phyloP scores from a whole-genome alignment of 2,329 filamentous ascomycete genomes.

The Fusarium protoensiforme region DNA sequence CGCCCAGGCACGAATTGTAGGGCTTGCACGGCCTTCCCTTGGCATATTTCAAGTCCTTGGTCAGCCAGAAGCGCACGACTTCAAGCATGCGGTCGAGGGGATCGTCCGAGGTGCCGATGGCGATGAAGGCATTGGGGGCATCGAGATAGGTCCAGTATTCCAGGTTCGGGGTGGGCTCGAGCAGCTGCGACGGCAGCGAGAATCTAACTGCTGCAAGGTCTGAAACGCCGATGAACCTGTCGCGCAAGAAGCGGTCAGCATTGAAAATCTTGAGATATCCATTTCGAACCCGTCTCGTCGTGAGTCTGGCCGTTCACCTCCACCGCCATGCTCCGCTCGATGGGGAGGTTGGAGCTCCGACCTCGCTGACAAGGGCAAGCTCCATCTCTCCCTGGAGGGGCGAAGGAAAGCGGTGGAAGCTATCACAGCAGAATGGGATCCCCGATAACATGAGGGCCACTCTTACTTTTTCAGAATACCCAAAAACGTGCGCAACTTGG shows the following conservation, averaged over 20 bases:
- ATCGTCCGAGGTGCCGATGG: slow-evolving; percentile 89
- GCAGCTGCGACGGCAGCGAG: slow-evolving; percentile 91
- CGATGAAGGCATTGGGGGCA: slow-evolving; percentile 87
- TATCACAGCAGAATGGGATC: slow-evolving; percentile 19
- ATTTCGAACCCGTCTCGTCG: slow-evolving; percentile 10
- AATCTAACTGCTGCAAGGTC: slow-evolving; percentile 97
- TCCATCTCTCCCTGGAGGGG: not conserved
- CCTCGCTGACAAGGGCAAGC: slow-evolving; percentile 18
- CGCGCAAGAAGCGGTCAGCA: slow-evolving; percentile 43
- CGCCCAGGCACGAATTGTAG: slow-evolving; percentile 95
- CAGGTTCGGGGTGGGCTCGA: slow-evolving; percentile 95
- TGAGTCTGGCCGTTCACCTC: slow-evolving; percentile 15
- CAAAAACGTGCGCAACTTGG: slow-evolving; percentile 90
- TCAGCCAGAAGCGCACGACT: slow-evolving; percentile 97
- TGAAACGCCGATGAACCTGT: slow-evolving; percentile 92
- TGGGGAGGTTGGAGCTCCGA: slow-evolving; percentile 26
- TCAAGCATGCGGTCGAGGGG: slow-evolving; percentile 93
- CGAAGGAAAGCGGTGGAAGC: slow-evolving; percentile 20
- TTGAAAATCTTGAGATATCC: not conserved
- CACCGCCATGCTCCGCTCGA: slow-evolving; percentile 24
- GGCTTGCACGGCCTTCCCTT: slow-evolving; percentile 99
- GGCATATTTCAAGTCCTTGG: slow-evolving; percentile 98
- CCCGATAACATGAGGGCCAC: not conserved
- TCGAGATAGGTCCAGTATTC: slow-evolving; percentile 99
- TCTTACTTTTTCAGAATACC: slow-evolving; percentile 87